Base-by-base conservation (phyloP, 2,329 filamentous ascomycete genomes). In the Hypoxylon sp. region DNA sequence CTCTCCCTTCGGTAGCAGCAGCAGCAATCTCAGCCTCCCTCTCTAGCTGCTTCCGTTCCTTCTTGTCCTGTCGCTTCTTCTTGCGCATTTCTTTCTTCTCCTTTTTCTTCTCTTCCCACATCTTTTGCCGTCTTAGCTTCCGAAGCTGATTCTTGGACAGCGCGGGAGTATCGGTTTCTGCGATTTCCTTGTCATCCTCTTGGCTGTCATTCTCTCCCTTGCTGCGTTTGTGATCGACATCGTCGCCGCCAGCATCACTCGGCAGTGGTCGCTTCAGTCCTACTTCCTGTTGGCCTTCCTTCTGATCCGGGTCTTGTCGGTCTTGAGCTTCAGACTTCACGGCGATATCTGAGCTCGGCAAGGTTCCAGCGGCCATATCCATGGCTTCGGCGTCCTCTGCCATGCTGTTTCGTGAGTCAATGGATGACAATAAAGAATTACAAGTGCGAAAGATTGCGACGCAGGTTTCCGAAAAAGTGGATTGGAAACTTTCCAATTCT, bases 91-190 rank as follows among this genome's bases (percentile, higher is more conserved):
- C 80, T 65, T 84, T 85, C 64, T 87, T 86, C 30, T 84, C 82
- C 40, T 86, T 86, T 67, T 88, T 90, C 20, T 85, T 86, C 6
- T 89, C 88, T 72, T 97, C 93, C 91, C 92, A 97, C 75, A 87
- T 83, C 74, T 92, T 84, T 68, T 88, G 84, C 58, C 88, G 89
- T 65, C 86, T 88, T 54, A 93, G 82, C 74, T 93, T 95, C 79
- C 97, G 97, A 64, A 91, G 81, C 71, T 95, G 91, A 73, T 90
- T 96, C 75, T 98, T 98, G 16, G 95, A 97, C 53, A 97, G 66
- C 64, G 63, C 55, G 18, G 69, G 65, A 11, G 64, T 56, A 52
- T 70, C 68, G 4, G 64, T 63, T 36, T 59, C 62, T n/a, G 58
- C 68, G 67, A 80, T 55, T 78, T 82, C 52, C 78, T 32, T 44